These are phyloP conservation scores for Pavlovales sp. DNA, from an alignment of 208 protist genomes.

Conservation along the genomic window DNA sequence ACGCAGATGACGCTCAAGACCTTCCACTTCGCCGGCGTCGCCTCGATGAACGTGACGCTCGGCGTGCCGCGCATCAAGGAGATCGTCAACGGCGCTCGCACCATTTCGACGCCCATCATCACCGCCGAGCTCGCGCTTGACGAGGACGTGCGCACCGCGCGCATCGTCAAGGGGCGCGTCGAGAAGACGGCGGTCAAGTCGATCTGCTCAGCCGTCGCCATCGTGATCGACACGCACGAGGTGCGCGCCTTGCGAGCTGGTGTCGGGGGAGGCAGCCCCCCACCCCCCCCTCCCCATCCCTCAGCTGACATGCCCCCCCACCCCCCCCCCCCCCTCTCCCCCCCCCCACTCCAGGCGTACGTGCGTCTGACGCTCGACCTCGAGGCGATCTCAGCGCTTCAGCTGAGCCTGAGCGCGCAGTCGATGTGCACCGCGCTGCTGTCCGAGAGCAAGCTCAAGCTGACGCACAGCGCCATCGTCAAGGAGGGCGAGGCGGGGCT, in stretches of 20 bases:
- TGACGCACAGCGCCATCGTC: background rate
- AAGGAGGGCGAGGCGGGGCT: no score
- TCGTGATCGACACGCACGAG: background rate
- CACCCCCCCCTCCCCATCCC: no score
- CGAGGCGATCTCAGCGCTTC: constrained; percentile 75
- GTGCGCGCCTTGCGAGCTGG: background rate
- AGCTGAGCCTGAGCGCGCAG: constrained; percentile 80
- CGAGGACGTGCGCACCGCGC: constrained; percentile 57
- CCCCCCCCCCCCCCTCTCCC: no score
- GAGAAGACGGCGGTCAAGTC: constrained; percentile 77
- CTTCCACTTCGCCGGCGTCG: constrained; percentile 99
- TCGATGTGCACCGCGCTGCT: background rate
- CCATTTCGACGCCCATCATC: constrained; percentile 97
- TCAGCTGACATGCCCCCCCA: no score
- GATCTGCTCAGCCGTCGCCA: constrained; percentile 58
- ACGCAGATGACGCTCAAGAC: constrained; percentile 99
- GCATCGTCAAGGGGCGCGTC: constrained; percentile 85
- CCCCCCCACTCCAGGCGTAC: constrained; percentile 59
- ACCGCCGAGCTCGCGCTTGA: constrained; percentile 75
- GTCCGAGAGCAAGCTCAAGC: background rate
- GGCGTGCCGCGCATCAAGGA: constrained; percentile 90
- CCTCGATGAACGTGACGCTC: constrained; percentile 92
- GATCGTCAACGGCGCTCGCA: constrained; percentile 97
- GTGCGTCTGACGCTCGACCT: constrained; percentile 87
- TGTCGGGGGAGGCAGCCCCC: constrained; percentile 33